These are phyloP conservation scores for Solanum corneliomulleri DNA, from an alignment of 257 asterid genomes.

Conservation along the genomic window DNA sequence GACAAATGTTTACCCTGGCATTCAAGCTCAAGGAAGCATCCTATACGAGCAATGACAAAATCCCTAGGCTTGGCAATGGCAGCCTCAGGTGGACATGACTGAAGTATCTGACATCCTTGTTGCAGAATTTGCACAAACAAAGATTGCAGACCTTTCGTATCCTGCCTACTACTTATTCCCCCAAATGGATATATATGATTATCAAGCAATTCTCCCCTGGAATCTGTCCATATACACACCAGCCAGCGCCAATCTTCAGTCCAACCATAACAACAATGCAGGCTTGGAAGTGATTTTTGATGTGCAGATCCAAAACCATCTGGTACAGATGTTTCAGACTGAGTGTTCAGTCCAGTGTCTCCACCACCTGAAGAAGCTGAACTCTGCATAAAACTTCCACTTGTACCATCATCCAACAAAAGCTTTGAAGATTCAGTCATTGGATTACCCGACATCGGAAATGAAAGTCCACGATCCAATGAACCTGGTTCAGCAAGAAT, in stretches of 20 bases:
- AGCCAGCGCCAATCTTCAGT: conserved; percentile 99
- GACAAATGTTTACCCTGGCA: conserved; percentile 61
- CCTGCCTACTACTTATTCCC: conserved; percentile 96
- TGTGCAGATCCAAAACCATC: conserved; percentile 66
- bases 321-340: conserved; percentile 48
- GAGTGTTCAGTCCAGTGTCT: conserved; percentile 60
- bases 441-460: conserved; percentile 51
- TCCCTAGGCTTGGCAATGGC: conserved; percentile 76
- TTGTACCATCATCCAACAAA: conserved; percentile 65
- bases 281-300: conserved; percentile 68
- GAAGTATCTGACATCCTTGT: conserved; percentile 97
- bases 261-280: conserved; percentile 99
- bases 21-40: conserved; percentile 97
- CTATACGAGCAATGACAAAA: conserved; percentile 79
- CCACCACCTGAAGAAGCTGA: conserved; percentile 65
- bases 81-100: conserved; percentile 69
- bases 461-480: conserved; percentile 67
- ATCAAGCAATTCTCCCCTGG: conserved; percentile 95
- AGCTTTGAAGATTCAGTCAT: conserved; percentile 52
- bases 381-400: conserved; percentile 57
- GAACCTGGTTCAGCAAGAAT: conserved; percentile 95
- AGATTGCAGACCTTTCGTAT: conserved; percentile 96
- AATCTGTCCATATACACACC: conserved; percentile 96
- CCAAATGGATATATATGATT: conserved; percentile 90
- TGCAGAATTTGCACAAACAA: conserved; percentile 88